phyloP scores from a whole-genome alignment of 345 rosid genomes.

The Anastatica hierochuntica region DNA sequence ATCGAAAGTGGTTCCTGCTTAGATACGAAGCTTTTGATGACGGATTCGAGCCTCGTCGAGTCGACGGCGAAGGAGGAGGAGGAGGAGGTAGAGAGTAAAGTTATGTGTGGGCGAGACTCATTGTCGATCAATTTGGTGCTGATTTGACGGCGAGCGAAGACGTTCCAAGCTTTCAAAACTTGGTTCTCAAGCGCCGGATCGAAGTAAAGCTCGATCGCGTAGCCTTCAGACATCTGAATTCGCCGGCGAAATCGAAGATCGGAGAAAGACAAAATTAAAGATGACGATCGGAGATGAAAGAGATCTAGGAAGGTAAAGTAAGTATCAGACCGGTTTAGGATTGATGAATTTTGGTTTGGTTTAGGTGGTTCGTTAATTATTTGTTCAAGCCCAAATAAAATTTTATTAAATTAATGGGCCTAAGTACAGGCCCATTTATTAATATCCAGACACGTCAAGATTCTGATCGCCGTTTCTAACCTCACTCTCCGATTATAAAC shows the following conservation, averaged over 20 bases:
- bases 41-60: slow-evolving; percentile 59
- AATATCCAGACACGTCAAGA: slow-evolving; percentile 8
- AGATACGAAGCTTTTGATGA: slow-evolving; percentile 46
- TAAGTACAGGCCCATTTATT: not conserved
- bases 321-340: too few relatives aligned
- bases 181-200: slow-evolving; percentile 97
- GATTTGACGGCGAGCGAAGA: slow-evolving; percentile 96
- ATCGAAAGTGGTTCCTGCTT: slow-evolving; percentile 66
- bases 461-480: slow-evolving; percentile 16
- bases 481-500: slow-evolving; percentile 21
- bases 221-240: slow-evolving; percentile 64
- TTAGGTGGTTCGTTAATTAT: too few relatives aligned
- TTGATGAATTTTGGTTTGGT: too few relatives aligned
- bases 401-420: not conserved
- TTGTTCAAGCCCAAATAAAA: too few relatives aligned
- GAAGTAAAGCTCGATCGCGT: slow-evolving; percentile 91
- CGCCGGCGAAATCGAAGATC: not conserved
- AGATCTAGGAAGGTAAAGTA: not conserved
- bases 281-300: not conserved
- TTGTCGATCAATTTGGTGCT: slow-evolving; percentile 84
- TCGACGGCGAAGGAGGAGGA: slow-evolving; percentile 42
- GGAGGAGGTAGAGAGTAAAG: slow-evolving; percentile 51
- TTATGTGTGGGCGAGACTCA: slow-evolving; percentile 93
- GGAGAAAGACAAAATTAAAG: not conserved
- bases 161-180: slow-evolving; percentile 95